Evolutionary conservation across 83 land plant species (phyloP).

Genomic region (Thuja plicata): DNA sequence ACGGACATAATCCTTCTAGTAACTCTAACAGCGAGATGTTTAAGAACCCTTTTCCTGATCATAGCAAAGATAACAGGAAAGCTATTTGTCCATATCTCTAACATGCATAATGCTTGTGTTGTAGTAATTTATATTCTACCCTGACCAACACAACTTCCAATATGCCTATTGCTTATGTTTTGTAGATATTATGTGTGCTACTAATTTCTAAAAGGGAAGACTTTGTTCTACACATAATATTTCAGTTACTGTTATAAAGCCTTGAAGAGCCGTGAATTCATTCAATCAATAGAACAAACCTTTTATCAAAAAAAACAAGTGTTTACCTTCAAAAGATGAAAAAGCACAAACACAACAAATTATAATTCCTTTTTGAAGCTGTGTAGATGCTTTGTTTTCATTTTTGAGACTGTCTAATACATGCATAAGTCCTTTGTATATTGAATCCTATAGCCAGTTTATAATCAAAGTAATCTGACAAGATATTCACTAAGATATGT

Average conservation of each 20-base stretch:
- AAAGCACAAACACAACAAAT: neutral
- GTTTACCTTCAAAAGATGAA: neutral
- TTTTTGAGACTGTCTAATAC: neutral
- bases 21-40: no score
- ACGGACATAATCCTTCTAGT: no score
- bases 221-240: neutral
- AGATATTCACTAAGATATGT: constrained; percentile 3
- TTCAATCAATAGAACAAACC: neutral
- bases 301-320: neutral
- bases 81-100: no score
- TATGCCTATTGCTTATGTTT: neutral
- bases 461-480: neutral
- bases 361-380: neutral
- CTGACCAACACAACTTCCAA: neutral
- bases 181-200: neutral
- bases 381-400: neutral
- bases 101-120: no score
- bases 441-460: neutral
- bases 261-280: neutral
- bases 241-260: neutral
- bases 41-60: no score
- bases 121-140: neutral
- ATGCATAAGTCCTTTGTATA: neutral
- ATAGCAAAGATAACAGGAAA: no score
- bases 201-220: neutral